Conservation (phyloP, 73 alveolate genomes). For the Durusdinium trenchii region DNA sequence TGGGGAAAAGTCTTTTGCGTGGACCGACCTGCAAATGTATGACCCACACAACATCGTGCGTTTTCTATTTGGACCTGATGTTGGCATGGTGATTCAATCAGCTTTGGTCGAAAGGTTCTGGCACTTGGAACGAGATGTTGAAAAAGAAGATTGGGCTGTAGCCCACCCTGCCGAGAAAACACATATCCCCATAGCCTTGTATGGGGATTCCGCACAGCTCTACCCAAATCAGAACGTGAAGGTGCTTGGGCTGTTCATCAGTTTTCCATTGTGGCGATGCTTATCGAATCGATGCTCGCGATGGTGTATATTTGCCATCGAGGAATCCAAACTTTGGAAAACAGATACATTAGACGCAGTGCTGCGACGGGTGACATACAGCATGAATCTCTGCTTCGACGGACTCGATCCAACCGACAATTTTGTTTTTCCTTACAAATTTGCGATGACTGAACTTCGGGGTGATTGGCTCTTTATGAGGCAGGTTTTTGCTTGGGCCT, state of each 20-base stretch:
- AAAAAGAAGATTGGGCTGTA: not conserved
- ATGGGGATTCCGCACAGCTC: not conserved
- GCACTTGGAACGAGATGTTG: not conserved
- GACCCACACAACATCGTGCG: not conserved
- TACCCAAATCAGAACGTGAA: not conserved
- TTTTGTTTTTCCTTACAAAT: not conserved
- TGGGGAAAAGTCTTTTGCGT: not conserved
- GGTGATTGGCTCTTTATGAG: not conserved
- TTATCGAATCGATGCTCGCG: not conserved
- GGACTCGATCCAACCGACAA: not conserved
- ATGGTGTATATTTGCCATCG: not conserved
- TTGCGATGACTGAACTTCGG: not conserved
- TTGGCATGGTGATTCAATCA: not conserved
- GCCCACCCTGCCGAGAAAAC: not conserved
- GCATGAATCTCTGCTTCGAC: not conserved
- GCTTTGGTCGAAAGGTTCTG: not conserved
- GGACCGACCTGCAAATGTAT: not conserved
- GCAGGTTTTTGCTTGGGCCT: not conserved
- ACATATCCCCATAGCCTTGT: not conserved
- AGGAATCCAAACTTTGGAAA: not conserved
- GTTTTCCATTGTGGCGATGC: not conserved
- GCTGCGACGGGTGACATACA: not conserved
- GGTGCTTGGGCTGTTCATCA: not conserved
- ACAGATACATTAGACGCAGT: not conserved
- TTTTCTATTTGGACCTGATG: not conserved